Base-by-base conservation (phyloP, 768 basidiomycete genomes). In the Goffeauzyma gilvescens region DNA sequence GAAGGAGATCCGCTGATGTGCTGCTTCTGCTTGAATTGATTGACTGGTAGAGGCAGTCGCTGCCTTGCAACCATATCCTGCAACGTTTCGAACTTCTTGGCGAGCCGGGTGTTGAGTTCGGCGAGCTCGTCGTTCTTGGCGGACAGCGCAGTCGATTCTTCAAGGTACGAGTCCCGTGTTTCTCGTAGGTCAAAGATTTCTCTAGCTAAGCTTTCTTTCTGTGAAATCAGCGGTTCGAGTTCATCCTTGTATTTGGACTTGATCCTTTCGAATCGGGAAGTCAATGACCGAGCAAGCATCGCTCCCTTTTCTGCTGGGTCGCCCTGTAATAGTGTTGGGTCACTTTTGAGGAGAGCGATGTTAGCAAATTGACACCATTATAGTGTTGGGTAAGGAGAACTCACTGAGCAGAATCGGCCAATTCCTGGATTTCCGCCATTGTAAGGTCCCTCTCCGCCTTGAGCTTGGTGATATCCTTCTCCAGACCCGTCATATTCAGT, bases 51-150 rank as follows among this genome's bases (percentile, higher is more conserved):
- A 0, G 57, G 51, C 9, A 48, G 31, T 22, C 55, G 50, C 7
- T 45, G 38, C n/a, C 58, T 50, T 15, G 54, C 45, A 14, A 60
- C 25, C 22, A 46, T 50, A 45, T 63, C 58, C 49, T 66, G 53
- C 41, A 64, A 38, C 17, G 50, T 39, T 38, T 93, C 89, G 55
- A 82, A 72, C 46, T 82, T 78, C 26, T 82, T 76, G 8, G 75
- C 66, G 49, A 89, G 82, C 24, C 84, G 79, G 4, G 78, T 72
- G 50, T 81, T 81, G 32, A 95, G 73, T 60, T 86, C 81, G 1
- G 81, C 80, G 5, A 98, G 71, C 59, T 89, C 83, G 54, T 89
- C 86, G 65, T 96, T 96, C 36, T 86, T 76, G 5, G 77, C 78
- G 58, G 84, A 85, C 38, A 98, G 72, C 17, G 78, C 78, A 0